Evolutionary conservation across 2,329 filamentous ascomycete genomes (phyloP).

Genomic region (Alternaria gaisen): DNA sequence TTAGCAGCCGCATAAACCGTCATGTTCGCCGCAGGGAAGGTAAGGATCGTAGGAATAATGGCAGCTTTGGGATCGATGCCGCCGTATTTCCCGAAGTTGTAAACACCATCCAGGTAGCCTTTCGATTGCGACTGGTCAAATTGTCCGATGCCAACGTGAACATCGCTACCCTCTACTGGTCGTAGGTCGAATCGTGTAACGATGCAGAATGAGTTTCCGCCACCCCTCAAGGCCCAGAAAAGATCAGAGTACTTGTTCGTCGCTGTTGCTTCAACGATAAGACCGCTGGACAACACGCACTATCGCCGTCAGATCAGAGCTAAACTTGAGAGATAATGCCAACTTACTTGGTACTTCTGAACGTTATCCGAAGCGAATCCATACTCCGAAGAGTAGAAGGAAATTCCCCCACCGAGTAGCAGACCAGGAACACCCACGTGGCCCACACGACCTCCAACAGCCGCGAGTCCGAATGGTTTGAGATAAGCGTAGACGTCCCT

Average conservation of each 20-base stretch:
- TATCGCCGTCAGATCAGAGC: constrained; percentile 9
- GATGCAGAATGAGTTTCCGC: constrained; percentile 37
- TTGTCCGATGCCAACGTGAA: constrained; percentile 27
- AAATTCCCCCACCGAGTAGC: constrained; percentile 38
- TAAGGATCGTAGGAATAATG: constrained; percentile 30
- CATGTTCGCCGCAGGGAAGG: constrained; percentile 20
- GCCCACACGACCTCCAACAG: constrained; percentile 40
- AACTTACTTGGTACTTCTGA: constrained; percentile 29
- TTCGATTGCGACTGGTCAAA: constrained; percentile 19
- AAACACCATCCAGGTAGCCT: constrained; percentile 32
- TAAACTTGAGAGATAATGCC: neutral
- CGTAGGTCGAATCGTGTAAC: constrained; percentile 30
- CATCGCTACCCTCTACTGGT: constrained; percentile 13
- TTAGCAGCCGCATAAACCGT: constrained; percentile 27
- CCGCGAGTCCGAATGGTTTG: constrained; percentile 28
- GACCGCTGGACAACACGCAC: constrained; percentile 38
- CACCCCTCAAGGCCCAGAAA: constrained; percentile 45
- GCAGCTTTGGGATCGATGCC: constrained; percentile 30
- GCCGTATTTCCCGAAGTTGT: constrained; percentile 30
- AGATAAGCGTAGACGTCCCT: constrained; percentile 40
- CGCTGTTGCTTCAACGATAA: constrained; percentile 30
- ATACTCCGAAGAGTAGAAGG: constrained; percentile 30
- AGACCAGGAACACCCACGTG: constrained; percentile 44
- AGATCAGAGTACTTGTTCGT: constrained; percentile 38
- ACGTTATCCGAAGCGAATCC: constrained; percentile 34